Base-by-base conservation (phyloP, 495 filamentous ascomycete genomes). In the Hypomontagnella submonticulosa region DNA sequence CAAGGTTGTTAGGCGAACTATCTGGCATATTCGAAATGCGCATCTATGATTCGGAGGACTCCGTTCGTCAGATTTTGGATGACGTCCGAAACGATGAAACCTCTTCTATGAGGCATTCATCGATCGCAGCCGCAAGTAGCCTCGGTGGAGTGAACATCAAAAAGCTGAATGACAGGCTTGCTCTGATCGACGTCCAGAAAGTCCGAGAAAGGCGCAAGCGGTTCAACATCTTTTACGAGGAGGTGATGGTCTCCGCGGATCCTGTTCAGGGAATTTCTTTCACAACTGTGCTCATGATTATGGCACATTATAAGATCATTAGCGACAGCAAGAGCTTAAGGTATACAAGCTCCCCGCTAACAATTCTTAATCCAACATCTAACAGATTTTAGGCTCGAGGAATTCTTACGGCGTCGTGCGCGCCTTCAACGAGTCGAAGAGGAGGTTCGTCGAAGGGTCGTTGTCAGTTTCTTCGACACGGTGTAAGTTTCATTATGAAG, bases 251-350 rank as follows among this genome's bases (percentile, higher is more conserved):
- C 8, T 95, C 93, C 4, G 92, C 92, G 8, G 92, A 97, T 76
- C 88, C 88, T 0, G 89, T 91, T 53, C 86, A 88, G 44, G 95
- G 95, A 19, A 93, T 99, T 49, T 89, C 90, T 4, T 99, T 99
- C 77, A 96, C 92, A 15, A 87, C 89, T 4, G 90, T 96, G n/a
- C 79, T 99, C 46, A 93, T 99, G 91, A 96, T 96, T 56, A 83
- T 99, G 13, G 94, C 96, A 12, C 96, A 99, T 77, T 95, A 98
- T 82, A 99, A 99, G 62, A 92, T 99, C 71, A 99, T 99, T 72
- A 96, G 87, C 63, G 95, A 99, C 80, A 97, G 88, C 80, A 97
- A 97, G 81, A 95, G 92, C 77, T 76, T 99, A 67, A 87, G 87
- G 88, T 89, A 84, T 70, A 77, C 62, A 30, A 7, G 13, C 19